Evolutionary conservation across 768 basidiomycete species (phyloP), one percentile per base, ranked within the genome.

Genomic region (Suillus americanus): DNA sequence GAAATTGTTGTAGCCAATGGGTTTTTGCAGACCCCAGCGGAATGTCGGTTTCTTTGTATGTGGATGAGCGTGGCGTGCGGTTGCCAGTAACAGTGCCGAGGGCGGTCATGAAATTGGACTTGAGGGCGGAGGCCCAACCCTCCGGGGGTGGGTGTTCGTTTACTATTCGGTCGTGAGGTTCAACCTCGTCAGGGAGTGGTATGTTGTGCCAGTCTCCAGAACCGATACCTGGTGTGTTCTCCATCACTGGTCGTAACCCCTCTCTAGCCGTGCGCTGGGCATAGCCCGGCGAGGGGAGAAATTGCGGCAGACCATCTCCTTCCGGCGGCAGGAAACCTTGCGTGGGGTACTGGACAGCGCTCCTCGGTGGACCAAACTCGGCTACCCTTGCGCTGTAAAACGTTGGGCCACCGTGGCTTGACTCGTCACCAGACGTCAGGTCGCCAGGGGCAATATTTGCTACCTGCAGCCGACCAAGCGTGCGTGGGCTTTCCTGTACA

Each of bases 361-460:
- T 62, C 64, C 61, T 64, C 62, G 12, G 68, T 69, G 3, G 70
- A 70, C 30, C 72, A 69, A 53, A 66, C 68, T 20, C 69, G 23
- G 14, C 25, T 33, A 18, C 61, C 33, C 2, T 20, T n/a, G 16
- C 41, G 55, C 30, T 62, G 25, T 40, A n/a, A 25, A n/a, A 50
- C 12, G 20, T 38, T 20, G 12, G 28, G 35, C 38, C 40, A 10
- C 28, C 50, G 38, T 33, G 43, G 46, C 55, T 37, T 62, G 35
- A 57, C n/a, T 77, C 75, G 46, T 72, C 71, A 1, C 73, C 75
- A 33, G 80, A 78, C 3, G 75, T 74, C 53, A 77, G 62, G 59
- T 86, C 85, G 7, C 82, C 85, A 9, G 83, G 81, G 2, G 77
- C 71, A 61, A 80, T 74, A 68, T 87, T 86, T 33, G 82, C 75